Base-by-base conservation (phyloP, 1,284 basidiomycete species). In the Austroboletus niveus region DNA sequence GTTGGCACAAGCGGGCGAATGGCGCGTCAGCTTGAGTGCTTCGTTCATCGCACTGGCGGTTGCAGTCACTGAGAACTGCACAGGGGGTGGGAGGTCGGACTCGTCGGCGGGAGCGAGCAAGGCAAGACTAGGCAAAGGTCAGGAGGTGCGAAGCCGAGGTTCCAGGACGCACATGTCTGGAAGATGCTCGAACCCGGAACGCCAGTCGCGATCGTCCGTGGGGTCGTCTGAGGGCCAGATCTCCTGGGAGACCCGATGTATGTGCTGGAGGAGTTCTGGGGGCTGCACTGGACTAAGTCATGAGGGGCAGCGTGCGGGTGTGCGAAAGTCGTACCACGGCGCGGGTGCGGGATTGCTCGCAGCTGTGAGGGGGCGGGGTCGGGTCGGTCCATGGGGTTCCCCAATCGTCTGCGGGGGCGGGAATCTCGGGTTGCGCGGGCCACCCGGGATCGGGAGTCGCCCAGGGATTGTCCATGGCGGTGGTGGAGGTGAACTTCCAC, bases 391-490 rank as follows among this genome's bases (percentile, higher is more conserved):
- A 78, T 12, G 77, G 68, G 10, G 75, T 60, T 34, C 66, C 74
- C 84, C 84, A 87, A 36, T 72, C 72, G 42, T 76, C 72, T 14
- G 70, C 47, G 65, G 70, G 11, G 61, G 32, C 32, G 14, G 14
- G 53, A 24, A 24, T 24, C 22, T 24, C 22, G 22, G 53, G 60
- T 42, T 35, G 73, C 65, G 32, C 10, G 32, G 14, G 32, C 32
- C 32, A 34, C 5, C 10, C 1, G 32, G 32, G 32, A 14, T 14
- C 14, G 32, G 32, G 32, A 14, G 84, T 83, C 42, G 78, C 77
- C 80, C 85, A 88, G 48, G 84, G 80, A 68, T 87, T 80, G 55
- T 85, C 82, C 82, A 84, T 84, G n/a, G 47, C 44, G 6, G 55
- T 43, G 20, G 47, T 45, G 5, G 39, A 9, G 12, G 27, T 51